Evolutionary conservation across 495 filamentous ascomycete genomes (phyloP).

Genomic region (Xylaria castorea): DNA sequence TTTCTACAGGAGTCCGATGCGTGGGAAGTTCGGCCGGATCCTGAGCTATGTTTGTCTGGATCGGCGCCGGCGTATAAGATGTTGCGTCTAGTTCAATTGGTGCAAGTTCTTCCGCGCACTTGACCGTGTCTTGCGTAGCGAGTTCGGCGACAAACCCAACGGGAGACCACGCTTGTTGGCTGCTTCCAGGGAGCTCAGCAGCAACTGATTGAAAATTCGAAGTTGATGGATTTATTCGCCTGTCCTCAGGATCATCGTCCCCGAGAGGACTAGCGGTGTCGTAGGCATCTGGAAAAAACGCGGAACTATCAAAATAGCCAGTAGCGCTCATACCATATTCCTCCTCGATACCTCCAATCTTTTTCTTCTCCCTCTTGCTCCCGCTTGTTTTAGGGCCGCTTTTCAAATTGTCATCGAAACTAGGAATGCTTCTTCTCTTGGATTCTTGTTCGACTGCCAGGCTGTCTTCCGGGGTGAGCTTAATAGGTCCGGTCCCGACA

Average conservation of each 20-base stretch:
- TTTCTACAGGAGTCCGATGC: constrained; percentile 38
- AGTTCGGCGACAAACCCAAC: constrained; percentile 55
- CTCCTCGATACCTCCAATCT: constrained; percentile 15
- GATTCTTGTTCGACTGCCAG: constrained; percentile 46
- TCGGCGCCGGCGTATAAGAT: constrained; percentile 32
- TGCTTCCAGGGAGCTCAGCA: constrained; percentile 38
- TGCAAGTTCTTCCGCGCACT: constrained; percentile 48
- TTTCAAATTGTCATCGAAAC: constrained; percentile 19
- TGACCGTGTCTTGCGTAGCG: constrained; percentile 44
- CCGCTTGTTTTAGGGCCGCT: constrained; percentile 31
- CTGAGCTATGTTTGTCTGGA: constrained; percentile 24
- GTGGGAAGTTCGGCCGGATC: constrained; percentile 42
- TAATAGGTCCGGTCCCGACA: constrained; percentile 40
- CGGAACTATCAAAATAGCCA: constrained; percentile 49
- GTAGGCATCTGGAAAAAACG: constrained; percentile 49
- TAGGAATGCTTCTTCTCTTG: constrained; percentile 23
- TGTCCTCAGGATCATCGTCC: constrained; percentile 41
- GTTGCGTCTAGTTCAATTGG: constrained; percentile 50
- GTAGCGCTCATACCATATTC: constrained; percentile 38
- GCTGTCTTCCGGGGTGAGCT: constrained; percentile 46
- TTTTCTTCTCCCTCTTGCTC: constrained; percentile 13
- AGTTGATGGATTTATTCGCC: background rate
- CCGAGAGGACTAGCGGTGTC: constrained; percentile 44
- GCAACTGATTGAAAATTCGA: constrained; percentile 32
- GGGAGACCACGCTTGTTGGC: constrained; percentile 34